Base-by-base conservation (phyloP, 805 yeast genomes). In the Tetrapisispora pingtungensis region DNA sequence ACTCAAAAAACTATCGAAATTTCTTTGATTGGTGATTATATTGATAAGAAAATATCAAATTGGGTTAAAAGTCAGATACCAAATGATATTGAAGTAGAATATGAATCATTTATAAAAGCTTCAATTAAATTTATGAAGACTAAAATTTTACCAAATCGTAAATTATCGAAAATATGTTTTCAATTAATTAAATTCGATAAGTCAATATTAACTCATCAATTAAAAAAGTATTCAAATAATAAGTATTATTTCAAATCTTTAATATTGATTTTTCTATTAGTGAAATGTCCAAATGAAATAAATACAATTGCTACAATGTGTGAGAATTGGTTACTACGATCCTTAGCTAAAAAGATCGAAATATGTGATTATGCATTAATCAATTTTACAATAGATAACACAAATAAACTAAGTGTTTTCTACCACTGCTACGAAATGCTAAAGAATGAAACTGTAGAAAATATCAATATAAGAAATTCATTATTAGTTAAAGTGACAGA, bases 401-500 rank as follows among this genome's bases (percentile, higher is more conserved):
- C 54, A 14, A 40, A 49, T 7, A 46, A 49, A 18, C 26, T 47
- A 5, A 44, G 47, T 10, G 44, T 53, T 7, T 45, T 58, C 10
- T 42, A 50, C 27, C 57, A 53, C 37, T 58, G 58, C 39, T 53
- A 53, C 43, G 46, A 47, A 15, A 37, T 58, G 39, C 40, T 59
- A 19, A 41, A 46, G 19, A 43, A 46, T 15, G 33, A 40, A 19
- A 35, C 40, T 4, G 32, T 42, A 27, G 49, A 52, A 40, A 53
- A 49, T 36, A 36, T 15, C 3, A 19, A 19, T 7, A 43, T 56
- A 20, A 53, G 51, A 4, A 45, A 46, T 20, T 52, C 50, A 40
- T 41, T 58, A 33, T 46, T 56, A 27, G 51, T 53, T 13, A 36
- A 46, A 15, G 50, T 55, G 3, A 50, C 53, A n/a, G 48, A 53